These are phyloP conservation scores for Hypoxylon trugodes DNA, from an alignment of 495 filamentous ascomycete species.

Conservation along the genomic window DNA sequence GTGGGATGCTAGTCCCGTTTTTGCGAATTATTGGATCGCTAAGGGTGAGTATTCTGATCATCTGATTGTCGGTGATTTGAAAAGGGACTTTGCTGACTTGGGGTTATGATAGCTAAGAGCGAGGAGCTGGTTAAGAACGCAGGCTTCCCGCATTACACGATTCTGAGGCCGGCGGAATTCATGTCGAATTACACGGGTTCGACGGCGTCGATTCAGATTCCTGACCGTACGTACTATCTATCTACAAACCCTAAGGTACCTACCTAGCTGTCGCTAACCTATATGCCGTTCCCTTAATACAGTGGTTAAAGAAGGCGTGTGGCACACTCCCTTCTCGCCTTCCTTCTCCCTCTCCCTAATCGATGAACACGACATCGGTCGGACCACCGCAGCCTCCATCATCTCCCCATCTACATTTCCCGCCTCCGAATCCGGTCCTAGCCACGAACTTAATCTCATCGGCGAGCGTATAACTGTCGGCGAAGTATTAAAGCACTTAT, in stretches of 20 bases:
- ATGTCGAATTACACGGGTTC: conserved; percentile 60
- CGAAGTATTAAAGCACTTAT: neutral
- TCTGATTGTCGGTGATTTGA: neutral
- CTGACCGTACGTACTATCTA: neutral
- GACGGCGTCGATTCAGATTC: neutral
- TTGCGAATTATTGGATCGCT: conserved; percentile 9
- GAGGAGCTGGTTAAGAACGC: conserved; percentile 47
- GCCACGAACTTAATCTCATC: neutral
- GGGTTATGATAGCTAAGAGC: conserved; percentile 24
- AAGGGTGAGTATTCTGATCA: conserved; percentile 8
- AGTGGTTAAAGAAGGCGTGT: conserved; percentile 47
- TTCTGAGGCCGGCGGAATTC: conserved; percentile 69
- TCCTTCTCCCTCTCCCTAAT: conserved; percentile 63
- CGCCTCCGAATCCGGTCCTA: neutral
- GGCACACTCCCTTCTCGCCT: conserved; percentile 46
- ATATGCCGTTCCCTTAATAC: too few relatives aligned
- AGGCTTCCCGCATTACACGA: conserved; percentile 57
- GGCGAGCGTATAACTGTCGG: neutral
- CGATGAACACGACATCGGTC: conserved; percentile 66
- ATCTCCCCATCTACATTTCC: conserved; percentile 44
- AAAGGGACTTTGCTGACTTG: neutral
- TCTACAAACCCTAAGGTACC: too few relatives aligned
- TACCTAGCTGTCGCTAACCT: too few relatives aligned
- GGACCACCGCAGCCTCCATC: conserved; percentile 66
- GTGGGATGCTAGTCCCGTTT: conserved; percentile 5